A percentile compares a stretch with the other conserved stretches of the same genome.
These are phyloP conservation scores for Arachis hypogaea DNA, from an alignment of 306 rosid species.

Conservation along the genomic window DNA sequence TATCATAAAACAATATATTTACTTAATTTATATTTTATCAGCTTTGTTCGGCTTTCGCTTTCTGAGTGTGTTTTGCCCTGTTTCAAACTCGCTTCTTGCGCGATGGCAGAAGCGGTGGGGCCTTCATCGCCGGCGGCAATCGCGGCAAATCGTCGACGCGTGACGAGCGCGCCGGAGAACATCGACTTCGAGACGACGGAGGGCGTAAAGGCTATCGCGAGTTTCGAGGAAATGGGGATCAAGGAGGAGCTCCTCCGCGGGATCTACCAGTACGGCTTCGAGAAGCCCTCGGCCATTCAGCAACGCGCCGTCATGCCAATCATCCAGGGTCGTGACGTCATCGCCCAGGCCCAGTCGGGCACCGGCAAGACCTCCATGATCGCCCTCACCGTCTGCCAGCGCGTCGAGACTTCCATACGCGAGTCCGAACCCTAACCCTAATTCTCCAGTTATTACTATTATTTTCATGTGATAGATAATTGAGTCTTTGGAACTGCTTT, in stretches of 20 bases:
- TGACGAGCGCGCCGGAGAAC: conserved; percentile 53
- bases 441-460: too few relatives aligned
- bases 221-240: conserved; percentile 93
- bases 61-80: too few relatives aligned
- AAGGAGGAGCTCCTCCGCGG: conserved; percentile 90
- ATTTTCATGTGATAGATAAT: too few relatives aligned
- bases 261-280: conserved; percentile 86
- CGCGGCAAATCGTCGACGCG: conserved; percentile 58
- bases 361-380: conserved; percentile 99
- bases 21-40: too few relatives aligned
- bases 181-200: conserved; percentile 87
- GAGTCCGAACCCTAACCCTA: not conserved
- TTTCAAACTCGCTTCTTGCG: too few relatives aligned
- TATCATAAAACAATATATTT: too few relatives aligned
- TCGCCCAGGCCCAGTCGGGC: conserved; percentile 99
- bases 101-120: conserved; percentile 48
- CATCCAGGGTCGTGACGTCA: conserved; percentile 91
- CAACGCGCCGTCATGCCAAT: conserved; percentile 94
- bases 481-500: too few relatives aligned
- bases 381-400: conserved; percentile 91
- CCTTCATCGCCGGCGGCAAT: conserved; percentile 33
- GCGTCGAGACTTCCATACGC: conserved; percentile 62
- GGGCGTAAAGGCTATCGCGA: conserved; percentile 75
- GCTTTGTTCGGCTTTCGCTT: too few relatives aligned
- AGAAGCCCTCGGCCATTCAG: conserved; percentile 97